Evolutionary conservation across 495 filamentous ascomycete species (phyloP), one percentile per base, ranked within the genome.

Genomic region (Aspergillus sclerotioniger): DNA sequence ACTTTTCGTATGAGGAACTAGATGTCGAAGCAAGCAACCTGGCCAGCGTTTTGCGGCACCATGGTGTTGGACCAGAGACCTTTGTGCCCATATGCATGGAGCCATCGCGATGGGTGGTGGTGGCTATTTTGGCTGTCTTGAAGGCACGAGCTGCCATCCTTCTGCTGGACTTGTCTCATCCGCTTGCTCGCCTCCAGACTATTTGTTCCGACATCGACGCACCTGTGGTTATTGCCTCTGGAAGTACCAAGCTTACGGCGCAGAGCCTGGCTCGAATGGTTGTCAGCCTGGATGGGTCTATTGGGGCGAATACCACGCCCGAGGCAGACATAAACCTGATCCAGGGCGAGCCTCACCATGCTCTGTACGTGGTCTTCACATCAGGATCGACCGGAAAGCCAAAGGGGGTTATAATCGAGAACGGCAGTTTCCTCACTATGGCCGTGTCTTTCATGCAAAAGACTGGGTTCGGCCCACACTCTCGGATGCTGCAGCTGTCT

Each of bases 381-480:
- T 90, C 87, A 3, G 90, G 90, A n/a, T 90, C 86, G 10, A 92
- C 90, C 0, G 90, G 90, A 7, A 85, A 79, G 0, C 90, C 90
- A 0, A 95, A 95, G 17, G 45, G 51, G 8, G 52, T 29, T n/a
- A 33, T 53, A 33, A 32, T 50, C 10, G 44, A 59, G 32, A 35
- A 29, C n/a, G 17, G 20, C 17, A 12, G 7, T 3, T 32, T 53
- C 15, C 5, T 76, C 1, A 33, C 43, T 16, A 37, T 37, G 31
- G 39, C 25, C 4, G 12, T 37, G 6, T n/a, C 39, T 0, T 45
- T 53, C 25, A 3, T 12, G n/a, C 17, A 35, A 9, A 46, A 25
- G 17, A 39, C 8, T 1, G 54, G 54, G 4, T n/a, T 48, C 1
- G 28, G 19, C 1, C 33, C 53, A 1, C 21, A 20, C 10, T 56